Conservation (phyloP, 768 basidiomycete species). For the Grammothele lineata region DNA sequence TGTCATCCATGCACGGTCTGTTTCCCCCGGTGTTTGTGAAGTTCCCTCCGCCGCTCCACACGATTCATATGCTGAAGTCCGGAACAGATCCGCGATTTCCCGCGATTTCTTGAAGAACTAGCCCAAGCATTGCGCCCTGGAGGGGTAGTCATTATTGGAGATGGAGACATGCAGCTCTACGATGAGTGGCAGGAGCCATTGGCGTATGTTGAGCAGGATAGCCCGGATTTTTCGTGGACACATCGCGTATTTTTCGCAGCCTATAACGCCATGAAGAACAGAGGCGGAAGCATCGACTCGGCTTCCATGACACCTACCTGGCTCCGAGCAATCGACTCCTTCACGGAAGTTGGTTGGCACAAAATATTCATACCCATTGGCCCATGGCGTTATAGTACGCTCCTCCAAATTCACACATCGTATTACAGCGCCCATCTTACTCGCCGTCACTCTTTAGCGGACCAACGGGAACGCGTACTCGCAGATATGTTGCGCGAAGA, state of each 20-base stretch:
- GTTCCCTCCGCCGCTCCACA: too few relatives aligned
- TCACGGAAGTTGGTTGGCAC: constrained; percentile 27
- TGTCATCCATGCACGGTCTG: constrained; percentile 28
- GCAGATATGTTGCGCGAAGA: constrained; percentile 28
- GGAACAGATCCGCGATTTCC: constrained; percentile 28
- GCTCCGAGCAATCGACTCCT: constrained; percentile 22
- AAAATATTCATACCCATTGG: constrained; percentile 31
- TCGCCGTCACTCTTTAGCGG: constrained; percentile 9
- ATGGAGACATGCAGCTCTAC: constrained; percentile 31
- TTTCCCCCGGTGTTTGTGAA: constrained; percentile 26
- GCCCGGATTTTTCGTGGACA: constrained; percentile 23
- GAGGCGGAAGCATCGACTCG: constrained; percentile 25
- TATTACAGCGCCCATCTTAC: not conserved
- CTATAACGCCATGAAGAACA: constrained; percentile 30
- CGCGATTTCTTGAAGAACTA: constrained; percentile 24
- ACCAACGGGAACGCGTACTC: constrained; percentile 22
- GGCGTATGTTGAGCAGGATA: constrained; percentile 19
- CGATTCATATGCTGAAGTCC: not conserved
- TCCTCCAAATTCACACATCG: not conserved
- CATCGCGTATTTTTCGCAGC: constrained; percentile 28
- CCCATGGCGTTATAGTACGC: constrained; percentile 27
- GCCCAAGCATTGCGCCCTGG: constrained; percentile 26
- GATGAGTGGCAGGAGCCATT: constrained; percentile 26
- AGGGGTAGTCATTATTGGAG: constrained; percentile 27
- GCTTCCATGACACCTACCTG: constrained; percentile 26